Evolutionary conservation across 805 yeast genomes (phyloP), one percentile per base, ranked within the genome.

Genomic region (Metschnikowia dekortorum): DNA sequence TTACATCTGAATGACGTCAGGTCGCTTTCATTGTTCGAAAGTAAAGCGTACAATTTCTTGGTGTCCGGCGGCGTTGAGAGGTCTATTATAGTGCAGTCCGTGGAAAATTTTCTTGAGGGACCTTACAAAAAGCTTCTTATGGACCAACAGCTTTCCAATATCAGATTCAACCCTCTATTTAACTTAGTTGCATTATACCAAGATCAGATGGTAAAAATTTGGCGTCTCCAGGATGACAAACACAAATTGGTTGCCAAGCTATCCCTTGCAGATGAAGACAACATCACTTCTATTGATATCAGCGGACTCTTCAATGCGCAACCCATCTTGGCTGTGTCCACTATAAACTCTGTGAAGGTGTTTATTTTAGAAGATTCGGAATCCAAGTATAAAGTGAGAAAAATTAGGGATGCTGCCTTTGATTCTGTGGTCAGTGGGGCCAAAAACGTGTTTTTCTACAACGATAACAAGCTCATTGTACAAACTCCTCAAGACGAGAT

Each of bases 1-100:
- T 75, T 90, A 53, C 98, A 94, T 66, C 81, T 94, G 37, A 84
- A 87, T 63, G 98, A 91, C 67, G 82, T 91, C 36, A 82, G 97
- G 62, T 73, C 94, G 1, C 79, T 91, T 78, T 69, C 84, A 1
- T 71, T 84, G 4, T 87, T 75, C 59, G 91, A 87, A 64, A 71
- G 92, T 36, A 83, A 79, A 59, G 83, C 83, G 40, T 74, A 82
- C 46, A 83, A 83, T 60, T 76, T 85, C 52, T 72, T 92, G 47
- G 82, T 87, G 2, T 84, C 91, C 57, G 96, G 94, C 44, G 96
- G 96, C 59, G 88, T 85, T 18, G 96, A 88, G 61, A 79, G 85
- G 62, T 74, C 82, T 18, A 68, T 89, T 46, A 85, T 83, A 3
- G 76, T 84, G 26, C 86, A 82, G 61, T 81, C 94, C 1, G 68